Evolutionary conservation across 495 filamentous ascomycete species (phyloP).

Genomic region (Aspergillus ostianus): DNA sequence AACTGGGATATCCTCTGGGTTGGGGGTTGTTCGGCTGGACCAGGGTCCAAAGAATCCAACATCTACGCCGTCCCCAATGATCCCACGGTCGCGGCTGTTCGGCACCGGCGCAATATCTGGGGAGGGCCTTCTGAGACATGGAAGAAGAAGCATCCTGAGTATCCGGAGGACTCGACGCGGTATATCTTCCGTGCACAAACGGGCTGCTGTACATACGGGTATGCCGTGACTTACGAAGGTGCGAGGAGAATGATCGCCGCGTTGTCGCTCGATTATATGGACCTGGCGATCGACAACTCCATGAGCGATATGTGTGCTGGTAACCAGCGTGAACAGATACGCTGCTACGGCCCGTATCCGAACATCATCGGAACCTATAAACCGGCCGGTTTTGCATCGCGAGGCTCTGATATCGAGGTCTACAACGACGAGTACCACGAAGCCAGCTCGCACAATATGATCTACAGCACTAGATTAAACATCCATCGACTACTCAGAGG

Average conservation of each 20-base stretch:
- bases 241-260: constrained; percentile 50
- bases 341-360: constrained; percentile 31
- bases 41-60: constrained; percentile 21
- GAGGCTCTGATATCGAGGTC: constrained; percentile 28
- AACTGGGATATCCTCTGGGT: constrained; percentile 60
- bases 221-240: constrained; percentile 53
- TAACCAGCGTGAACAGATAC: constrained; percentile 18
- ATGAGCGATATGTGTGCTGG: constrained; percentile 30
- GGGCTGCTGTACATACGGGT: constrained; percentile 36
- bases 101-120: constrained; percentile 17
- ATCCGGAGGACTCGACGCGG: constrained; percentile 30
- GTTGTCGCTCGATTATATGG: constrained; percentile 27
- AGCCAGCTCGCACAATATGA: constrained; percentile 23
- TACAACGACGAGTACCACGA: constrained; percentile 15
- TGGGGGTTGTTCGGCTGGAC: constrained; percentile 45
- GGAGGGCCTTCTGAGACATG: constrained; percentile 21
- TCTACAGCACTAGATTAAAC: constrained; percentile 31
- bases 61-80: constrained; percentile 34
- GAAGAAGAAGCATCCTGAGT: constrained; percentile 19
- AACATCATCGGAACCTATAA: constrained; percentile 29
- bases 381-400: constrained; percentile 17
- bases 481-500: constrained; percentile 26
- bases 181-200: constrained; percentile 27
- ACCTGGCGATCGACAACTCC: constrained; percentile 25
- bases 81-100: constrained; percentile 23